Base-by-base conservation (phyloP, 2,329 filamentous ascomycete species). In the Penicillium sp. region DNA sequence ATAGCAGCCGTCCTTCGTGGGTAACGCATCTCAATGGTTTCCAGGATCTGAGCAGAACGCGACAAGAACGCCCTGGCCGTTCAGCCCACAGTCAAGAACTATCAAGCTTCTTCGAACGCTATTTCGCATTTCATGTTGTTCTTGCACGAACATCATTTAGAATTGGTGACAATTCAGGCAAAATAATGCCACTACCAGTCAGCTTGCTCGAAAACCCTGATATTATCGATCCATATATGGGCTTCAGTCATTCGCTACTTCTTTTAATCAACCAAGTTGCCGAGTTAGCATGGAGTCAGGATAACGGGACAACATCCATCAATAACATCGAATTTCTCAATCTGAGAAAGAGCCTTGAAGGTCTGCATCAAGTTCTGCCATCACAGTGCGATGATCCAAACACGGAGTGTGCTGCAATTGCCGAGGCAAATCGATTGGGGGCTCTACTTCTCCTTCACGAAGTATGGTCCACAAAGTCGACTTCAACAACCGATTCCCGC, bases 91-190 rank as follows among this genome's bases (percentile, higher is more conserved):
- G 55, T 29, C 55, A 58, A 28, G 58, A 62, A 14, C 23, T 68
- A 18, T 29, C 54, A 4, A 51, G 56, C 14, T 67, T 69, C 52
- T 66, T 67, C 31, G 61, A 61, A 21, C 62, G 60, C 2, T 68
- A 69, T 40, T 68, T 68, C 29, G 59, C 57, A 5, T 67, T 69
- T 34, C 65, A 68, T 18, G 45, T 67, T 10, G 66, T 69, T n/a
- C 54, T 69, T 23, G 67, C 67, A 9, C 59, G 64, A 10, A 67
- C 66, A 1, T 52, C 62, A 3, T 68, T 67, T 45, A 54, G 55
- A 5, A 47, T 61, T 16, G 54, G 60, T 5, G 43, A 46, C 6
- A 3, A n/a, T 5, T n/a, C 26, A 33, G 29, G 28, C 16, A 31
- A 21, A 33, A 18, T 23, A 43, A 16, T 16, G n/a, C 21, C 13